These are phyloP conservation scores for Misopates orontium DNA, from an alignment of 257 asterid genomes.

Conservation along the genomic window DNA sequence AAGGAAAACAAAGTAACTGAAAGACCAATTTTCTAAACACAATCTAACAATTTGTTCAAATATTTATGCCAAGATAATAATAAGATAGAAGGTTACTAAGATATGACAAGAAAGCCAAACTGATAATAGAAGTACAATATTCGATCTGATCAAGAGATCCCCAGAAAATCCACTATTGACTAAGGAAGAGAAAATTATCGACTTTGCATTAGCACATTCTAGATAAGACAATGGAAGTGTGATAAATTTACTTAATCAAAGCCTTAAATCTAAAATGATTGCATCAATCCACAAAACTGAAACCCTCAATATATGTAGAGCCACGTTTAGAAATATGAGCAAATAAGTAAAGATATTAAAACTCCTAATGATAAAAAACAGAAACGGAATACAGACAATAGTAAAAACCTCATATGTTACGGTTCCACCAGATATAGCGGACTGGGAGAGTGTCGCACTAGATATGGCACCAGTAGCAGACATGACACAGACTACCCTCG, in stretches of 20 bases:
- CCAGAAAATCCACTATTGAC: not conserved
- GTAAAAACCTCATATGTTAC: constrained; percentile 29
- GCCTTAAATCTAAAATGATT: not conserved
- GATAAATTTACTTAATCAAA: not conserved
- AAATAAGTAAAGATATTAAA: not conserved
- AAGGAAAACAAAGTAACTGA: not conserved
- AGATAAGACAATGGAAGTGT: not conserved
- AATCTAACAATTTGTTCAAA: no score
- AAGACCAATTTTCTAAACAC: not conserved
- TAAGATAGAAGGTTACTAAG: no score
- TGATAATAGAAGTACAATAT: not conserved
- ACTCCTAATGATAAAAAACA: not conserved
- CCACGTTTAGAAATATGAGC: not conserved
- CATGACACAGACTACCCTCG: constrained; percentile 19
- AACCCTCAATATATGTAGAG: not conserved
- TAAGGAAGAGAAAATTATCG: not conserved
- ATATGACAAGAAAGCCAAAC: no score
- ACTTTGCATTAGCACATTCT: no score
- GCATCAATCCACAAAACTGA: not conserved
- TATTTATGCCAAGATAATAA: no score
- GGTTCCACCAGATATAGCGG: constrained; percentile 30
- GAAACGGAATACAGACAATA: not conserved
- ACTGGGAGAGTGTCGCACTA: constrained; percentile 22
- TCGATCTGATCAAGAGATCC: constrained; percentile 14
- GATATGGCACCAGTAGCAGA: constrained; percentile 32